Evolutionary conservation across 768 basidiomycete genomes (phyloP).

Genomic region (Cyclocybe cylindracea): DNA sequence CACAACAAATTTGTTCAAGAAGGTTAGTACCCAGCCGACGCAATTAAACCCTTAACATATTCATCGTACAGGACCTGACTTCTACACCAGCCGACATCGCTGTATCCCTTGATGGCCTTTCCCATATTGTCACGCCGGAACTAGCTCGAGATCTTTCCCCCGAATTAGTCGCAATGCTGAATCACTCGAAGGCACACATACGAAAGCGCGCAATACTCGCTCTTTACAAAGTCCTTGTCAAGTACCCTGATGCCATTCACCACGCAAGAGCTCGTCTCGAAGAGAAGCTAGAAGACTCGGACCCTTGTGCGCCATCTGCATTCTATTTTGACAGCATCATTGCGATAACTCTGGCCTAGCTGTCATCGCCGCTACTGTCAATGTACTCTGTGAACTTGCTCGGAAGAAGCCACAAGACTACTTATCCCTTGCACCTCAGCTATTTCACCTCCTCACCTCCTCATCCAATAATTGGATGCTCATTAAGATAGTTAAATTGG

Average conservation of each 20-base stretch:
- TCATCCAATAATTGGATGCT: slow-evolving; percentile 99
- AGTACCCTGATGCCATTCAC: slow-evolving; percentile 78
- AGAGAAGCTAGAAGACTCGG: slow-evolving; percentile 80
- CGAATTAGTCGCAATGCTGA: slow-evolving; percentile 84
- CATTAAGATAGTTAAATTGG: slow-evolving; percentile 97
- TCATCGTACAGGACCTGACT: slow-evolving; percentile 66
- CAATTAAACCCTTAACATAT: slow-evolving; percentile 9
- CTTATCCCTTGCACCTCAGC: slow-evolving; percentile 83
- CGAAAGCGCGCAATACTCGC: slow-evolving; percentile 89
- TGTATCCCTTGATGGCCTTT: slow-evolving; percentile 78
- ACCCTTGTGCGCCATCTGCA: slow-evolving; percentile 50
- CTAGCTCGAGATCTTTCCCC: slow-evolving; percentile 89
- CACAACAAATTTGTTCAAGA: slow-evolving; percentile 94
- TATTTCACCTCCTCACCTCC: slow-evolving; percentile 91
- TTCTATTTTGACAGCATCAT: neutral
- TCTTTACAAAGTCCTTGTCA: slow-evolving; percentile 75
- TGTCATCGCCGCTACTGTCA: slow-evolving; percentile 92
- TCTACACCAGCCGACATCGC: slow-evolving; percentile 77
- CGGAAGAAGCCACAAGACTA: slow-evolving; percentile 79
- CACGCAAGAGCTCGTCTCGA: slow-evolving; percentile 69
- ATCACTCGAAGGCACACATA: slow-evolving; percentile 85
- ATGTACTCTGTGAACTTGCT: slow-evolving; percentile 91
- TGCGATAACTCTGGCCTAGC: slow-evolving; percentile 41
- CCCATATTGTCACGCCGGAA: slow-evolving; percentile 82
- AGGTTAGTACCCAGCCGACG: slow-evolving; percentile 49